A percentile compares a stretch with the other conserved stretches of the same genome.
Conservation (phyloP, 176 grass and related monocot genomes). For the Triticum turgidum region DNA sequence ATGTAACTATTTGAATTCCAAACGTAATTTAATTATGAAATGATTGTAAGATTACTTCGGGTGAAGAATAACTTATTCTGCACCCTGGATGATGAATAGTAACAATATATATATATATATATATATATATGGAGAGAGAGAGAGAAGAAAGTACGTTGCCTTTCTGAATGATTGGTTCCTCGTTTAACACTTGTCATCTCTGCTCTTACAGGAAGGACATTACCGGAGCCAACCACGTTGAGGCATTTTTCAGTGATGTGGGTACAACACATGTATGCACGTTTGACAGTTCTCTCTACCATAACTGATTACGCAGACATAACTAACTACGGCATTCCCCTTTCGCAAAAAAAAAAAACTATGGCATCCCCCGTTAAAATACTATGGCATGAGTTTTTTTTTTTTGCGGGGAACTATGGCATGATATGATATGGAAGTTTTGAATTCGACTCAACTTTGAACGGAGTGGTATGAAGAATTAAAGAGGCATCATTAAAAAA, state of each 20-base stretch:
- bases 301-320: background rate
- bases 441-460: background rate
- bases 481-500: background rate
- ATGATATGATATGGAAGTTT: background rate
- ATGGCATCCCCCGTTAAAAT: too few species aligned
- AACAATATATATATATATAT: too few species aligned
- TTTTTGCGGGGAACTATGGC: background rate
- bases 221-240: conserved; percentile 48
- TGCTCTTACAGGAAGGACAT: conserved; percentile 66
- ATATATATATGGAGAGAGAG: too few species aligned
- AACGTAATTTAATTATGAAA: too few species aligned
- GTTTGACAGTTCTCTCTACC: background rate
- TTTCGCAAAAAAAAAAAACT: too few species aligned
- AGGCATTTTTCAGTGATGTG: conserved; percentile 52
- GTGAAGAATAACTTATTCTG: too few species aligned
- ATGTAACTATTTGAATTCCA: too few species aligned
- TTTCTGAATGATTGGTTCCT: background rate
- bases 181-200: conserved; percentile 11
- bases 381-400: background rate
- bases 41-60: too few species aligned
- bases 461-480: background rate
- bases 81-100: too few species aligned
- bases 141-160: background rate
- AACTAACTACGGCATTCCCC: background rate
- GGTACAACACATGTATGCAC: conserved; percentile 68